A percentile compares a stretch with the other conserved stretches of the same genome.
phyloP scores from a whole-genome alignment of 2,329 filamentous ascomycete species.

The Claviceps citrina region DNA sequence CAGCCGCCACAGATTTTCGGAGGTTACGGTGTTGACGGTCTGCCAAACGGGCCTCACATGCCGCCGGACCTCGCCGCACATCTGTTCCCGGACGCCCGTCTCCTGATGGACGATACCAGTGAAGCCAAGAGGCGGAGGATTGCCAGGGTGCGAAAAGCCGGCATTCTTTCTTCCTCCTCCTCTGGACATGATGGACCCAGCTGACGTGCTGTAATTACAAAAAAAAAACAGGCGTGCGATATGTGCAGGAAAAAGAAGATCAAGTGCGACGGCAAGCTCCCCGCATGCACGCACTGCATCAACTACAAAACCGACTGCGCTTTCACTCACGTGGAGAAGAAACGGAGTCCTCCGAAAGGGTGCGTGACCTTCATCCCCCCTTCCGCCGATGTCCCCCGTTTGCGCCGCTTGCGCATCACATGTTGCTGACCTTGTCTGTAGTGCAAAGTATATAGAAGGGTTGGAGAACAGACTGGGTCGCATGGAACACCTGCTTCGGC shows the following conservation, averaged over 20 bases:
- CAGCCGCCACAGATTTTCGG: slow-evolving; percentile 57
- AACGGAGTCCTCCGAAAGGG: slow-evolving; percentile 93
- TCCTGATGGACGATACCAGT: slow-evolving; percentile 48
- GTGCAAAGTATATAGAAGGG: slow-evolving; percentile 94
- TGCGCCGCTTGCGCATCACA: too few relatives aligned
- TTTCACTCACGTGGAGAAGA: slow-evolving; percentile 98
- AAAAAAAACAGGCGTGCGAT: slow-evolving; percentile 63
- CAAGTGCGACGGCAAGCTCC: slow-evolving; percentile 94
- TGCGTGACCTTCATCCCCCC: too few relatives aligned
- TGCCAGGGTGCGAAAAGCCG: slow-evolving; percentile 53
- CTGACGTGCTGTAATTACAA: slow-evolving; percentile 3
- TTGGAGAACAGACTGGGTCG: slow-evolving; percentile 87
- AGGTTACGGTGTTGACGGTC: slow-evolving; percentile 42
- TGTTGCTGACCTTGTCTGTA: slow-evolving; percentile 18
- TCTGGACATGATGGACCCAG: too few relatives aligned
- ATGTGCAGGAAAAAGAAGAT: slow-evolving; percentile 97
- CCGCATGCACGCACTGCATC: slow-evolving; percentile 85
- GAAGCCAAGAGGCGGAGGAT: slow-evolving; percentile 84
- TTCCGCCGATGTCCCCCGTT: too few relatives aligned
- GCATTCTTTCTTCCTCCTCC: not conserved
- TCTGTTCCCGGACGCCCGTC: slow-evolving; percentile 42
- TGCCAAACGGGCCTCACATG: slow-evolving; percentile 37
- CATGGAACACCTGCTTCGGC: slow-evolving; percentile 80
- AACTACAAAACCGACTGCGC: slow-evolving; percentile 98
- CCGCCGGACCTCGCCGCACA: slow-evolving; percentile 43